phyloP scores from a whole-genome alignment of 2,329 filamentous ascomycete genomes.

The Arthrobotrys sinensis region DNA sequence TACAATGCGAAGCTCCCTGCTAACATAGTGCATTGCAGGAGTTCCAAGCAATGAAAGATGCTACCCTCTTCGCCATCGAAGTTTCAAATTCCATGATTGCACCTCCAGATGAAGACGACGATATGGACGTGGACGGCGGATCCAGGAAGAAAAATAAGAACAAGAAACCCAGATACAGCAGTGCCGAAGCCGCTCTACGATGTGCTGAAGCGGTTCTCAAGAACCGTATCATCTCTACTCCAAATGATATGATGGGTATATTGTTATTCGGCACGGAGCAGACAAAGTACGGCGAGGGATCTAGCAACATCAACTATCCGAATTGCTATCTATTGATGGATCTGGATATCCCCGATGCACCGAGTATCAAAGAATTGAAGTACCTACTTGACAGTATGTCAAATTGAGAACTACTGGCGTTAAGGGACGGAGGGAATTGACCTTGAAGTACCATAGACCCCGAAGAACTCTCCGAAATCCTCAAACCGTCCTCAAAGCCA shows the following conservation, averaged over 20 bases:
- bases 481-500: slow-evolving; percentile 78
- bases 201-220: slow-evolving; percentile 97
- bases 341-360: slow-evolving; percentile 86
- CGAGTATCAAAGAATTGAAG: slow-evolving; percentile 86
- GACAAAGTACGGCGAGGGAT: slow-evolving; percentile 80
- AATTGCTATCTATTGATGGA: slow-evolving; percentile 94
- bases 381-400: slow-evolving; percentile 75
- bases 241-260: slow-evolving; percentile 97
- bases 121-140: slow-evolving; percentile 66
- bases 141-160: slow-evolving; percentile 53
- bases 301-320: slow-evolving; percentile 77
- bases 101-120: slow-evolving; percentile 54
- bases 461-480: slow-evolving; percentile 78
- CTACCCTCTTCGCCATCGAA: slow-evolving; percentile 96
- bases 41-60: slow-evolving; percentile 95
- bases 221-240: slow-evolving; percentile 96
- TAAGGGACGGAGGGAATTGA: background rate
- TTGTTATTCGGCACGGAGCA: slow-evolving; percentile 90
- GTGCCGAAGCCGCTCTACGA: slow-evolving; percentile 87
- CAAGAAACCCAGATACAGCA: slow-evolving; percentile 74
- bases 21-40: slow-evolving; percentile 71
- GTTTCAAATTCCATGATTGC: slow-evolving; percentile 87
- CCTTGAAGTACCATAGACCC: slow-evolving; percentile 71
- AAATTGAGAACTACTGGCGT: background rate
- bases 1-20: slow-evolving; percentile 5